These are phyloP conservation scores for Cladophialophora chaetospira DNA, from an alignment of 2,329 filamentous ascomycete genomes.

Conservation along the genomic window DNA sequence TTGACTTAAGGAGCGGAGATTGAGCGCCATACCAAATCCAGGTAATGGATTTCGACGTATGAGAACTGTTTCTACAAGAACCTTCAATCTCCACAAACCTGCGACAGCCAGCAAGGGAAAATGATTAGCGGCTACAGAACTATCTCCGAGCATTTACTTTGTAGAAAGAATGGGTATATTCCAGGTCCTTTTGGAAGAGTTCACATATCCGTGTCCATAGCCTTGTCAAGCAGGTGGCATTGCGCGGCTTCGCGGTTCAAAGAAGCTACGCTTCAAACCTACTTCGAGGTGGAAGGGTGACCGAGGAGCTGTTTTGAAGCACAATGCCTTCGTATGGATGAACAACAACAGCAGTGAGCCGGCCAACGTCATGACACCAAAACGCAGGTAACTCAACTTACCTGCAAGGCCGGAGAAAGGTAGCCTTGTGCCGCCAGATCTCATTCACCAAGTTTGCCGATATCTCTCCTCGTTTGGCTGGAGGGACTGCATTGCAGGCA, in stretches of 20 bases:
- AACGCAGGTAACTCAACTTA: too few species aligned
- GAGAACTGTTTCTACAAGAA: neutral
- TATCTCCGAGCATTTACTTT: neutral
- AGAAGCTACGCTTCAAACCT: too few species aligned
- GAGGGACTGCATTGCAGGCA: neutral
- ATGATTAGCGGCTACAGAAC: neutral
- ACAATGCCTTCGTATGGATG: too few species aligned
- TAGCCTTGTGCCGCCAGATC: neutral
- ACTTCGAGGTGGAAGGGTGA: too few species aligned
- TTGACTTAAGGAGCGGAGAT: constrained; percentile 13
- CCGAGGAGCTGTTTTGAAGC: too few species aligned
- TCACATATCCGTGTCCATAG: too few species aligned
- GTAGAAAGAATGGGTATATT: constrained; percentile 1
- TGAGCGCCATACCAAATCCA: constrained; percentile 13
- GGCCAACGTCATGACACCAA: neutral
- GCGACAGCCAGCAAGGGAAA: neutral
- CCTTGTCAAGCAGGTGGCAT: neutral
- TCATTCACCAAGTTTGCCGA: neutral
- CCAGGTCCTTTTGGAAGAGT: neutral
- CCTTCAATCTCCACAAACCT: constrained; percentile 1
- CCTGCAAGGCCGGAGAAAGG: too few species aligned
- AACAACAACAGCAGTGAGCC: neutral
- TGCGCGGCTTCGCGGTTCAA: too few species aligned
- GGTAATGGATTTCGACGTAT: constrained; percentile 25
- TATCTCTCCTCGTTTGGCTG: neutral